phyloP scores from a whole-genome alignment of 345 rosid species.

The Abelmoschus esculentus region DNA sequence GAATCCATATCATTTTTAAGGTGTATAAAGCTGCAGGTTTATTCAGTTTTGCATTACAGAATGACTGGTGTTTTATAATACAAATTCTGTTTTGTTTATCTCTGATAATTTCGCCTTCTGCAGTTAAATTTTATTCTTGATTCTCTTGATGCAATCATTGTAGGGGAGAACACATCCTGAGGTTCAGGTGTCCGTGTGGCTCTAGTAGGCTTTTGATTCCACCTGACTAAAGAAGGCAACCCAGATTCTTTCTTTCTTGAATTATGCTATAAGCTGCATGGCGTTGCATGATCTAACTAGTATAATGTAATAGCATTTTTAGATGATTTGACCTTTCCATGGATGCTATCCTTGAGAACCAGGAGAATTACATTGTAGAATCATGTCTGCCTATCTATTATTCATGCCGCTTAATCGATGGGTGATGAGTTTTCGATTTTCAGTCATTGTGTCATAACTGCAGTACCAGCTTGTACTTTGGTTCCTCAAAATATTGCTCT shows the following conservation, averaged over 20 bases:
- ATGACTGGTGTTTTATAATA: neutral
- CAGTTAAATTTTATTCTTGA: neutral
- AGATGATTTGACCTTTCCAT: slow-evolving; percentile 12
- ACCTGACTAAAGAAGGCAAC: neutral
- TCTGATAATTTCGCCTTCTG: neutral
- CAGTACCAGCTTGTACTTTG: neutral
- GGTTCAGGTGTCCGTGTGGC: neutral
- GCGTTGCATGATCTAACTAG: slow-evolving; percentile 12
- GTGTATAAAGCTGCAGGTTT: neutral
- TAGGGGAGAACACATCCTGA: slow-evolving; percentile 10
- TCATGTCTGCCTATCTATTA: slow-evolving; percentile 9
- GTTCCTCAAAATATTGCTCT: neutral
- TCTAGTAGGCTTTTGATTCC: neutral
- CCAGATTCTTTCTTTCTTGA: neutral
- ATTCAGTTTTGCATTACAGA: neutral
- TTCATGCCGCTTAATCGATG: neutral
- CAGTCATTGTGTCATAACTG: neutral
- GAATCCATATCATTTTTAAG: neutral
- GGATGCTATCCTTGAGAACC: neutral
- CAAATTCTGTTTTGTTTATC: neutral
- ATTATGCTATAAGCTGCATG: slow-evolving; percentile 4
- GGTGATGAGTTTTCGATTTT: neutral
- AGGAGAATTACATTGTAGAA: neutral
- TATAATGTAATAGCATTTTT: slow-evolving; percentile 18
- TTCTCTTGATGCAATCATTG: neutral